Conservation (phyloP, 257 asterid species). For the Paraleonurus japonicus region DNA sequence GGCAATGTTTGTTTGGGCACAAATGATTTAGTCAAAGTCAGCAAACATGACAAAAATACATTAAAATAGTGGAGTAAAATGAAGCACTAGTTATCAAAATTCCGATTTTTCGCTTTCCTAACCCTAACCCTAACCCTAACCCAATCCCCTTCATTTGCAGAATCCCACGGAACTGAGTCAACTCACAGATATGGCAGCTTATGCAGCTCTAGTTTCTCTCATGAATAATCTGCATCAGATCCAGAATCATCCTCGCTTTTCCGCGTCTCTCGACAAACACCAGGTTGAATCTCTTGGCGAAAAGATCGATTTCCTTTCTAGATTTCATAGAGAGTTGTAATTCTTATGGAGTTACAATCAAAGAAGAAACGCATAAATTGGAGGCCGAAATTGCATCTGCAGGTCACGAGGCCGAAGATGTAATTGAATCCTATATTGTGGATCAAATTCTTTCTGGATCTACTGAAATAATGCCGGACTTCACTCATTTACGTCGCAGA, state of each 20-base stretch:
- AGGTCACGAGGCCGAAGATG: constrained; percentile 28
- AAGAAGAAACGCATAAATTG: neutral
- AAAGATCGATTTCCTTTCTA: constrained; percentile 8
- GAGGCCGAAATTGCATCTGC: constrained; percentile 7
- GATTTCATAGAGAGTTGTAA: neutral
- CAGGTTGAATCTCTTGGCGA: neutral
- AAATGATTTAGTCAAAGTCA: no score
- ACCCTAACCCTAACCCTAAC: no score
- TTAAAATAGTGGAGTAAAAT: no score
- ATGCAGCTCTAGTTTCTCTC: neutral
- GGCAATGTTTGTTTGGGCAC: no score
- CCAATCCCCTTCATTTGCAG: no score
- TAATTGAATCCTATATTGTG: constrained; percentile 4
- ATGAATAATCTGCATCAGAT: neutral
- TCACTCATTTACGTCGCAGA: neutral
- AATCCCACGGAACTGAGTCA: no score
- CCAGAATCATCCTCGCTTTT: neutral
- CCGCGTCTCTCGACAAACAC: neutral
- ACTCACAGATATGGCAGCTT: neutral
- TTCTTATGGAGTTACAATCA: neutral
- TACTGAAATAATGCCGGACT: neutral
- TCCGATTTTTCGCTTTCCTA: no score
- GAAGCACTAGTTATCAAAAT: no score
- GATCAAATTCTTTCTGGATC: neutral
- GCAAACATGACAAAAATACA: no score